phyloP scores from a whole-genome alignment of 345 rosid species.

The Eucalyptus pauciflora region DNA sequence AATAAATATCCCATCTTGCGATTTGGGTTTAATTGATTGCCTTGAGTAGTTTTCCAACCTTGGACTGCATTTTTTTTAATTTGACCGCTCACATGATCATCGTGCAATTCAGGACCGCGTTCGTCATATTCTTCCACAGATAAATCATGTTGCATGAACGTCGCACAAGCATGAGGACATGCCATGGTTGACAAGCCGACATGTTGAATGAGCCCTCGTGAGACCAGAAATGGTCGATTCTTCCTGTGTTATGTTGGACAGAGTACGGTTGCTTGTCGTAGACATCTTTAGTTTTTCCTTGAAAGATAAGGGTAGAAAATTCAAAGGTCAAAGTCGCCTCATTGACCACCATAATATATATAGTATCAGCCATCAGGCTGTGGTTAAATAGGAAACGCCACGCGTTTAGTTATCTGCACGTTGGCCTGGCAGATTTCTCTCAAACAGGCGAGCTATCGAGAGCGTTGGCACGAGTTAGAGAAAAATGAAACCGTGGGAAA shows the following conservation, averaged over 20 bases:
- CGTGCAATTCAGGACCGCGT: background rate
- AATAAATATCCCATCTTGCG: background rate
- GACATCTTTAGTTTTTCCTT: background rate
- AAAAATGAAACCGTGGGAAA: background rate
- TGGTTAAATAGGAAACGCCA: background rate
- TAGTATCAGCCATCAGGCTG: background rate
- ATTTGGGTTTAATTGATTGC: background rate
- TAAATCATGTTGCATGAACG: background rate
- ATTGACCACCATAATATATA: background rate
- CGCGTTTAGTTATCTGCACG: background rate
- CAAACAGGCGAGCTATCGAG: background rate
- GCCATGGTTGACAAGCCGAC: background rate
- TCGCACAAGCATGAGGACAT: background rate
- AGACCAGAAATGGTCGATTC: background rate
- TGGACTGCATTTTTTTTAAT: background rate
- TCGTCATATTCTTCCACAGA: background rate
- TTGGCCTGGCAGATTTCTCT: background rate
- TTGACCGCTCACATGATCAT: background rate
- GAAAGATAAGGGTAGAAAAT: background rate
- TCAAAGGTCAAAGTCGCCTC: background rate
- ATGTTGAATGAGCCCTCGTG: background rate
- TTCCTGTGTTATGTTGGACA: background rate
- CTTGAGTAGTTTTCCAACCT: background rate
- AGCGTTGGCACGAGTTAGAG: background rate
- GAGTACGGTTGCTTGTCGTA: background rate